These are phyloP conservation scores for Ganoderma multipileum DNA, from an alignment of 1,284 basidiomycete species.

Conservation along the genomic window DNA sequence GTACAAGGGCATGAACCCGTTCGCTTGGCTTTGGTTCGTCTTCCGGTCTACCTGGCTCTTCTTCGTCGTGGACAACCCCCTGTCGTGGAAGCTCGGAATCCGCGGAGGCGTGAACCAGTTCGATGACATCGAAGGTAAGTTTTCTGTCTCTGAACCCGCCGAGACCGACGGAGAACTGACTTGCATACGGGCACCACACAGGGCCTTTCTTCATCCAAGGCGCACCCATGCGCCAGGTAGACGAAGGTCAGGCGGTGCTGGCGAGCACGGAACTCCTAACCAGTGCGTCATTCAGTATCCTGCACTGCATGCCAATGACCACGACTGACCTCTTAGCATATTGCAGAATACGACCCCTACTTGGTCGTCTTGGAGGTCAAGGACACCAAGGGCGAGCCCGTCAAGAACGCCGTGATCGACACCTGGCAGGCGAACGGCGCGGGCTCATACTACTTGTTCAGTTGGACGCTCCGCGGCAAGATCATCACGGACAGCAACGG, in stretches of 20 bases:
- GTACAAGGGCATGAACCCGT: background rate
- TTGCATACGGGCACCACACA: constrained; percentile 4
- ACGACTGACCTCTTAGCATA: background rate
- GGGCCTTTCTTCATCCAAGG: constrained; percentile 38
- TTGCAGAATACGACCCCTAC: constrained; percentile 33
- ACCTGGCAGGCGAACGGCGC: constrained; percentile 39
- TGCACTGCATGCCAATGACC: background rate
- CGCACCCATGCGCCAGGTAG: constrained; percentile 35
- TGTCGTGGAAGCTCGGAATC: constrained; percentile 5
- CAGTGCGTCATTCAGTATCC: constrained; percentile 24
- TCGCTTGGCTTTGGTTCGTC: constrained; percentile 7
- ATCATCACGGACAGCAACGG: constrained; percentile 36
- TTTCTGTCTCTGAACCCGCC: background rate
- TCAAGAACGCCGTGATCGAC: constrained; percentile 34
- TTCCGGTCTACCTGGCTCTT: constrained; percentile 12
- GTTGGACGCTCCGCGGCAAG: constrained; percentile 38
- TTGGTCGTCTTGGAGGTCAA: constrained; percentile 34
- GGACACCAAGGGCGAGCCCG: constrained; percentile 35
- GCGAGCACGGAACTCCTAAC: constrained; percentile 32
- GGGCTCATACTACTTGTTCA: constrained; percentile 35
- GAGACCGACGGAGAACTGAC: background rate
- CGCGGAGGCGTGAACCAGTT: background rate
- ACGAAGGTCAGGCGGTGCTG: constrained; percentile 37
- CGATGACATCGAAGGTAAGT: constrained; percentile 13
- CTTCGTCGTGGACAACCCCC: constrained; percentile 13